These are phyloP conservation scores for Xylaria bambusicola DNA, from an alignment of 495 filamentous ascomycete genomes.

Conservation along the genomic window DNA sequence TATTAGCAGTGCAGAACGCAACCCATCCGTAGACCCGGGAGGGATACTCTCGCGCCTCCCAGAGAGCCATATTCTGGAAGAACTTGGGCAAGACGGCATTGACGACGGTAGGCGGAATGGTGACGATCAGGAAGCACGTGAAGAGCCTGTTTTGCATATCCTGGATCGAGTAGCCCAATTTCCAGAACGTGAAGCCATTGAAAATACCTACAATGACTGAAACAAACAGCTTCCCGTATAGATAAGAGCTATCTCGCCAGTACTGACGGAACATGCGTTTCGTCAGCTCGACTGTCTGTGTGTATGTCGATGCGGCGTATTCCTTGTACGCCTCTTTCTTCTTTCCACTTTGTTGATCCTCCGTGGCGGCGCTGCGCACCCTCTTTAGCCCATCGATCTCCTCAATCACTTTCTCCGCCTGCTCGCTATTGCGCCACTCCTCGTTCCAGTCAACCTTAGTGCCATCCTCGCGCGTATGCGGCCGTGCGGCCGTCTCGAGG, in stretches of 20 bases:
- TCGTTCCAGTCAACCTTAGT: conserved; percentile 76
- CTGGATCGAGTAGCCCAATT: conserved; percentile 63
- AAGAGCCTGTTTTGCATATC: conserved; percentile 85
- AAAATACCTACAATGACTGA: conserved; percentile 59
- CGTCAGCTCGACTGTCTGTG: conserved; percentile 51
- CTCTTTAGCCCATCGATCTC: conserved; percentile 70
- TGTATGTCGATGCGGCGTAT: conserved; percentile 38
- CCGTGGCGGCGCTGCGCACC: conserved; percentile 31
- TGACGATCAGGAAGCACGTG: conserved; percentile 71
- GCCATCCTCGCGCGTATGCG: conserved; percentile 65
- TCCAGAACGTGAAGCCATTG: conserved; percentile 88
- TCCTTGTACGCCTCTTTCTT: conserved; percentile 24
- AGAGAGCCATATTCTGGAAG: conserved; percentile 73
- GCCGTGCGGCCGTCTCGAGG: conserved; percentile 76
- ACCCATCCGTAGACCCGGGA: conserved; percentile 81
- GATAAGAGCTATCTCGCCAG: conserved; percentile 76
- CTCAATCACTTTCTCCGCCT: conserved; percentile 62
- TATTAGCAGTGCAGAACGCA: conserved; percentile 75
- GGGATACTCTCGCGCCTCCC: conserved; percentile 74
- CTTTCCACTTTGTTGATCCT: conserved; percentile 32
- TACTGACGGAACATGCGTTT: conserved; percentile 74
- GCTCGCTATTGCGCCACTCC: conserved; percentile 72
- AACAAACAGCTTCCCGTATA: conserved; percentile 67
- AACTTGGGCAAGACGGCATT: conserved; percentile 85
- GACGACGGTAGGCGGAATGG: conserved; percentile 68